Evolutionary conservation across 2,329 filamentous ascomycete species (phyloP), one percentile per base, ranked within the genome.

Genomic region (Myriangium duriaei): DNA sequence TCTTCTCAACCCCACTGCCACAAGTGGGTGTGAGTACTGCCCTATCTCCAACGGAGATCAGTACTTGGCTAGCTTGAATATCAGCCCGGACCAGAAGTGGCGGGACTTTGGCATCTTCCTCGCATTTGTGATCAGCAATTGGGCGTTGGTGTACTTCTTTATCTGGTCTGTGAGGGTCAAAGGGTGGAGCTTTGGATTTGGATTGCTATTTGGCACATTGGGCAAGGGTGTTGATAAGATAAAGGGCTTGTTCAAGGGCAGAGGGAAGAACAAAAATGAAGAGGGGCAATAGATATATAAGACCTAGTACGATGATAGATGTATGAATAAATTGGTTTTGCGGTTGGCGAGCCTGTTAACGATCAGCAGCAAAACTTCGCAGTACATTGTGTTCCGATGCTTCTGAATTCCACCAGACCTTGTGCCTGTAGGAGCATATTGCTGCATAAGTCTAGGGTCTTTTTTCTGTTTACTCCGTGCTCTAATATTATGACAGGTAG

Each of bases 71-170:
- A 73, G 69, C 0, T 49, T 76, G 21, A 74, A 76, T 46, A 66
- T 76, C 37, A 51, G 62, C 4, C 57, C 62, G 0, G 56, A 51
- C 13, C 68, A 86, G 38, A 83, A 83, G 59, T 86, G 81, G 81
- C 61, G 72, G 30, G 65, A 78, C 54, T 80, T 84, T 48, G 81
- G 78, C 5, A 76, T 85, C 43, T 82, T 85, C 61, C 48, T 82
- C 6, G 74, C 72, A 1, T 86, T 84, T 53, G 74, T 72, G 37
- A 60, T 80, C 11, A 76, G 72, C 35, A 85, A 84, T 51, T 84
- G 76, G 75, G 60, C 68, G 29, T 56, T 85, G 38, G 78, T 84
- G 1, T 54, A 55, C 39, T 82, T 84, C 59, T 84, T 86, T 52
- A 75, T 85, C 40, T 86, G 79, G 58, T 79, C 74, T 2, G 76